phyloP scores from a whole-genome alignment of 805 yeast genomes.

The Metschnikowia santaceciliae region DNA sequence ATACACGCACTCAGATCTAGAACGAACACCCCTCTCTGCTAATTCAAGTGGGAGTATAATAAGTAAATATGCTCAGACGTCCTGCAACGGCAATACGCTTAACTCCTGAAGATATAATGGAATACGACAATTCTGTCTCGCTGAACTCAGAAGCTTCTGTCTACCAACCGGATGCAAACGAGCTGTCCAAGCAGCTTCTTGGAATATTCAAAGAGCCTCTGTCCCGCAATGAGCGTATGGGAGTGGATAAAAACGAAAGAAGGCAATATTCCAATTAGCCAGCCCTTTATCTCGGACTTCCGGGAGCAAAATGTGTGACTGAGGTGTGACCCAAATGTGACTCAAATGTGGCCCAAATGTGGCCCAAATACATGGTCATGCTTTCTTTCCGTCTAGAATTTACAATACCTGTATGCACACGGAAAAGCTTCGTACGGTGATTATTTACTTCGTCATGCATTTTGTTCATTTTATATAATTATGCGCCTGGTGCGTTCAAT shows the following conservation, averaged over 20 bases:
- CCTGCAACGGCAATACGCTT: slow-evolving; percentile 65
- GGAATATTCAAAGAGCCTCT: slow-evolving; percentile 16
- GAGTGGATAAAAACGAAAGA: slow-evolving; percentile 8
- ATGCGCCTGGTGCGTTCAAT: slow-evolving; percentile 2
- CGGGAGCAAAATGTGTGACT: neutral
- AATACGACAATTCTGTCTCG: slow-evolving; percentile 38
- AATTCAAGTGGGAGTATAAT: neutral
- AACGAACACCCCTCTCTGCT: neutral
- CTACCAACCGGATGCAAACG: slow-evolving; percentile 11
- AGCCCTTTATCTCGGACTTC: neutral
- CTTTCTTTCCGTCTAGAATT: too few species aligned
- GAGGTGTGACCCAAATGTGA: too few species aligned
- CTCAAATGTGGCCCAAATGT: too few species aligned
- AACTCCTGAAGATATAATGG: slow-evolving; percentile 63
- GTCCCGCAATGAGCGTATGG: slow-evolving; percentile 16
- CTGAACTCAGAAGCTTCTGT: slow-evolving; percentile 10
- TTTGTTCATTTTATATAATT: neutral
- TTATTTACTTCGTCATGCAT: neutral
- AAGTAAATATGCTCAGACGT: slow-evolving; percentile 56
- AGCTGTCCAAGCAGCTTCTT: slow-evolving; percentile 14
- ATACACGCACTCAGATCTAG: neutral
- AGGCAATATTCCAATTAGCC: slow-evolving; percentile 1
- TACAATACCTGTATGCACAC: neutral
- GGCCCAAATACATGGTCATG: too few species aligned
- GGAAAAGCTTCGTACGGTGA: neutral